phyloP scores from a whole-genome alignment of 208 protist species.

The Leishmania amazonensis region DNA sequence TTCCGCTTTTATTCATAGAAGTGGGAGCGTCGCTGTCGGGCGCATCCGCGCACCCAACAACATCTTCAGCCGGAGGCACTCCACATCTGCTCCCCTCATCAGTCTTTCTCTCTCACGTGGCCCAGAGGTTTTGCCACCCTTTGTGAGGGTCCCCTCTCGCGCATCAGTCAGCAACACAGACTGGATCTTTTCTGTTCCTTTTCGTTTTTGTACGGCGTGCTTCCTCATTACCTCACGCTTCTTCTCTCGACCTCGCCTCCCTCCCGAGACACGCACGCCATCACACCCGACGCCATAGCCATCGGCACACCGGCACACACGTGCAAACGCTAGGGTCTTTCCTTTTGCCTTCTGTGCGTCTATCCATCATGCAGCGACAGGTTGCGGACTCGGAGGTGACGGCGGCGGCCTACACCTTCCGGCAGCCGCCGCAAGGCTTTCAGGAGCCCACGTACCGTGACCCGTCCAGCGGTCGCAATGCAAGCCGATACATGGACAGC shows the following conservation, averaged over 20 bases:
- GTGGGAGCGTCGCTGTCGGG: neutral
- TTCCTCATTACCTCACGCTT: neutral
- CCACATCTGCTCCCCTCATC: neutral
- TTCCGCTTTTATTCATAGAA: neutral
- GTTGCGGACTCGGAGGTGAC: slow-evolving; percentile 37
- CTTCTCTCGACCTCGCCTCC: neutral
- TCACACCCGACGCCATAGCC: neutral
- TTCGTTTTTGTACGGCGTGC: neutral
- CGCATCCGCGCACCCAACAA: neutral
- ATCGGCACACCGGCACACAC: neutral
- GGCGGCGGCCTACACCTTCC: slow-evolving; percentile 88
- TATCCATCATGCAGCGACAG: slow-evolving; percentile 42
- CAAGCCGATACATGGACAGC: neutral
- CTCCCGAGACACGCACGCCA: neutral
- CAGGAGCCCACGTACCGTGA: slow-evolving; percentile 85
- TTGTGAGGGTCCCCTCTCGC: neutral
- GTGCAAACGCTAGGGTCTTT: neutral
- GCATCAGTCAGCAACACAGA: neutral
- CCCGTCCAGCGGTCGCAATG: slow-evolving; percentile 29
- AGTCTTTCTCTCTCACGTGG: neutral
- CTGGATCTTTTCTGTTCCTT: neutral
- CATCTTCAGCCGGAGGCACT: neutral
- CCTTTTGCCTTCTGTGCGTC: slow-evolving; percentile 1
- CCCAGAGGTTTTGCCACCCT: neutral
- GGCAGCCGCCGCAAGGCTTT: slow-evolving; percentile 86